Evolutionary conservation across 2,329 filamentous ascomycete genomes (phyloP), one percentile per base, ranked within the genome.

Genomic region (Rhynchosporium secalis): DNA sequence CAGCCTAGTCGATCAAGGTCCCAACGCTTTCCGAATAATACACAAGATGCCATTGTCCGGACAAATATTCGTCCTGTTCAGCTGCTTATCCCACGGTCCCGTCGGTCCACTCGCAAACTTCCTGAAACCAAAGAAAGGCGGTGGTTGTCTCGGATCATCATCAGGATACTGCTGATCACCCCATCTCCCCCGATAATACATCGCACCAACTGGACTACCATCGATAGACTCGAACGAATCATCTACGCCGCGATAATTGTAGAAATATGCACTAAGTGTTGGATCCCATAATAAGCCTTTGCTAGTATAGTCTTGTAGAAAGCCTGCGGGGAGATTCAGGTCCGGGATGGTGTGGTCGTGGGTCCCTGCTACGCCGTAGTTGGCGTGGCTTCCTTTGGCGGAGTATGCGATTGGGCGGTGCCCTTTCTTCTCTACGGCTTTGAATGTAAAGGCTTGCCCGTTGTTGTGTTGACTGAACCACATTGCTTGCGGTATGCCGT

Each of bases 291-390:
- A 72, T 3, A 75, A 69, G 3, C 85, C 86, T 45, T 76, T 72
- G 60, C 84, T 79, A 12, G 82, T 81, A 60, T 83, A 79, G 68
- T 88, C 81, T 47, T 82, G 77, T 2, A 87, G 72, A 5, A 84
- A 76, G 0, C 80, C 81, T 2, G 67, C 68, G 0, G 83, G 83
- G 7, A 87, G 76, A 62, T 86, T 84, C 20, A 87, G 60, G 60
- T 83, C 79, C 0, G 86, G 86, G 60, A 88, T 86, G 0, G 81
- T 82, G 69, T 88, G 85, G 70, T 88, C 86, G 68, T 89, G 86
- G 1, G 75, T 77, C 2, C 86, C 86, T 12, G 74, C 56, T 6
- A 80, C 83, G 20, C 85, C 84, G 71, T 89, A 89, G 69, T 84
- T 85, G 8, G 86, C 87, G 72, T 90, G 87, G 0, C 81, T 82